A percentile compares a stretch with the other conserved stretches of the same genome.
phyloP scores from a whole-genome alignment of 352 stramenopile species.

The Phytophthora brassicae region DNA sequence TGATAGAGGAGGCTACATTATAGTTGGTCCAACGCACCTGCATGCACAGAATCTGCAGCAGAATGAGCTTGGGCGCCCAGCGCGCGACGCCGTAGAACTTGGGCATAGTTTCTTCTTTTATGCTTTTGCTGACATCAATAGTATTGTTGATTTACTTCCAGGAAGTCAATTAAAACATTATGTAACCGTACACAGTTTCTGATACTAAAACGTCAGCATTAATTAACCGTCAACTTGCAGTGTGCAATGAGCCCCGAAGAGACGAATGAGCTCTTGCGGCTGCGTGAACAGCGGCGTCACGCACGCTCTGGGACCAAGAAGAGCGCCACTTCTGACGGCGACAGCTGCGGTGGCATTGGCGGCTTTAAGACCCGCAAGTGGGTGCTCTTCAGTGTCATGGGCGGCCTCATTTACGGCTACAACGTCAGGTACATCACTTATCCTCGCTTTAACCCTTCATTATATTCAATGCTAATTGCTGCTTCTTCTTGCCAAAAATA shows the following conservation, averaged over 20 bases:
- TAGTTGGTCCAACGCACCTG: conserved; percentile 47
- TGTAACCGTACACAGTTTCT: too few relatives aligned
- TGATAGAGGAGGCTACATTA: background rate
- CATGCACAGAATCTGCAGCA: conserved; percentile 87
- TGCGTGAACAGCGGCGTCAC: conserved; percentile 37
- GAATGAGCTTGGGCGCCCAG: conserved; percentile 88
- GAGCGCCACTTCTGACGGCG: background rate
- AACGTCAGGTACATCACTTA: conserved; percentile 54
- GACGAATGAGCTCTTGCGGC: conserved; percentile 62
- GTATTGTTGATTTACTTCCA: too few relatives aligned
- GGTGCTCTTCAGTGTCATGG: conserved; percentile 80
- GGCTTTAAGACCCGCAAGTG: conserved; percentile 57
- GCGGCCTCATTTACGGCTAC: conserved; percentile 88
- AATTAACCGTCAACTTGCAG: too few relatives aligned
- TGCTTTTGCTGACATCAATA: too few relatives aligned
- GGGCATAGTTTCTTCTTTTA: conserved; percentile 48
- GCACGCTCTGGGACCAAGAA: background rate
- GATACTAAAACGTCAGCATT: conserved; percentile 15
- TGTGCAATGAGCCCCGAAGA: conserved; percentile 41
- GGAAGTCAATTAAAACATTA: background rate
- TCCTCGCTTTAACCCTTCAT: background rate
- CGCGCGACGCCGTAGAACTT: conserved; percentile 82
- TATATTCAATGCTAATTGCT: conserved; percentile 12
- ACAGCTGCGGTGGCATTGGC: conserved; percentile 15
- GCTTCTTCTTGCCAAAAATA: conserved; percentile 7